Conservation (phyloP, 352 stramenopile species). For the Phytophthora tubulina region DNA sequence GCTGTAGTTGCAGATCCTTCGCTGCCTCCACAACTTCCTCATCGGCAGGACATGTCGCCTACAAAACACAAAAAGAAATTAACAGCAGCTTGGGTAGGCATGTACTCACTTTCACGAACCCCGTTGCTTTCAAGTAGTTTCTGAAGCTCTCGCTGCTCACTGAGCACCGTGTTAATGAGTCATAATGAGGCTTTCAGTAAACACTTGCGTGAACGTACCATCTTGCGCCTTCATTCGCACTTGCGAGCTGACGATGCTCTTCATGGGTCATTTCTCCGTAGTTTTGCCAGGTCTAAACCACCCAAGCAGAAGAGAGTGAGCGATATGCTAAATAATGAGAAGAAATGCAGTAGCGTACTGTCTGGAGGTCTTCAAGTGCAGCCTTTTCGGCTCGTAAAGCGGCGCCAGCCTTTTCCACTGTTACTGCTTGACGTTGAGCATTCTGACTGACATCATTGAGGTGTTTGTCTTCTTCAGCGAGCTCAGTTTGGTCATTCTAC, state of each 20-base stretch:
- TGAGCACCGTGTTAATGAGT: constrained; percentile 15
- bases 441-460: constrained; percentile 34
- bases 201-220: constrained; percentile 17
- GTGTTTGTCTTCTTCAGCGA: constrained; percentile 29
- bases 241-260: constrained; percentile 38
- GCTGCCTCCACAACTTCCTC: constrained; percentile 35
- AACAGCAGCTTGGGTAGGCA: constrained; percentile 3
- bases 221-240: constrained; percentile 41
- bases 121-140: constrained; percentile 39
- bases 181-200: not conserved
- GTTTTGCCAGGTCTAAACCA: constrained; percentile 35
- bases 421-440: constrained; percentile 25
- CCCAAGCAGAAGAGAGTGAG: not conserved
- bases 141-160: constrained; percentile 38
- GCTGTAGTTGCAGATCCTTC: constrained; percentile 30
- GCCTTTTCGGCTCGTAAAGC: constrained; percentile 23
- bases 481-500: constrained; percentile 30
- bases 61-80: not conserved
- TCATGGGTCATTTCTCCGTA: constrained; percentile 42
- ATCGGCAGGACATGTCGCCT: constrained; percentile 48
- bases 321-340: not conserved
- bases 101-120: constrained; percentile 13
- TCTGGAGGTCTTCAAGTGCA: constrained; percentile 36
- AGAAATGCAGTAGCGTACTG: constrained; percentile 21
- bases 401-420: constrained; percentile 8